Conservation (phyloP, 2,329 filamentous ascomycete genomes). For the Sclerotinia nivalis region DNA sequence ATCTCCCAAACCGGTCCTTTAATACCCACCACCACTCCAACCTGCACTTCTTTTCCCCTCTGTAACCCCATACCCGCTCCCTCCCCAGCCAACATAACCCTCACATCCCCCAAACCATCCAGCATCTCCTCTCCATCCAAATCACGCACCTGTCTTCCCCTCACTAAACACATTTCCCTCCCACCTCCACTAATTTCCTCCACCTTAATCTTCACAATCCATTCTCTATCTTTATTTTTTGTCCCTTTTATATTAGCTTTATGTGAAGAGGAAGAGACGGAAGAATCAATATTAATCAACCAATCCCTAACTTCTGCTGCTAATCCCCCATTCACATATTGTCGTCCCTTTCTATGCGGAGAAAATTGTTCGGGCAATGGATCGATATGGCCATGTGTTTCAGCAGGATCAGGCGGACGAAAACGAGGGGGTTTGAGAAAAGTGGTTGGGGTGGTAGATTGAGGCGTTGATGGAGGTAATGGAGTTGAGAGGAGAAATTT, state of each 20-base stretch:
- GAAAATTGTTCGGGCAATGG: conserved; percentile 55
- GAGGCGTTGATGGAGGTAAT: conserved; percentile 30
- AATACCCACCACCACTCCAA: conserved; percentile 37
- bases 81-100: conserved; percentile 40
- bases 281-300: conserved; percentile 48
- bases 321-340: conserved; percentile 51
- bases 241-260: background rate
- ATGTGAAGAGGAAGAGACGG: conserved; percentile 25
- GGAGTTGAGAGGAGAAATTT: conserved; percentile 39
- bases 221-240: conserved; percentile 31
- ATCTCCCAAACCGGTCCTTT: conserved; percentile 43
- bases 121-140: conserved; percentile 24
- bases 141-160: conserved; percentile 32
- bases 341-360: conserved; percentile 51
- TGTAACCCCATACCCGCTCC: conserved; percentile 34
- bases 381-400: conserved; percentile 29
- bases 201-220: conserved; percentile 38
- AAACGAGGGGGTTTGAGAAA: conserved; percentile 42
- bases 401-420: conserved; percentile 35
- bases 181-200: conserved; percentile 35
- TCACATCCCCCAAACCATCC: conserved; percentile 31
- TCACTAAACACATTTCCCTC: conserved; percentile 38
- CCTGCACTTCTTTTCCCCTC: conserved; percentile 32
- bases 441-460: conserved; percentile 20
- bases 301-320: conserved; percentile 52